phyloP scores from a whole-genome alignment of 208 protist genomes.

The Zelonia costaricensis region DNA sequence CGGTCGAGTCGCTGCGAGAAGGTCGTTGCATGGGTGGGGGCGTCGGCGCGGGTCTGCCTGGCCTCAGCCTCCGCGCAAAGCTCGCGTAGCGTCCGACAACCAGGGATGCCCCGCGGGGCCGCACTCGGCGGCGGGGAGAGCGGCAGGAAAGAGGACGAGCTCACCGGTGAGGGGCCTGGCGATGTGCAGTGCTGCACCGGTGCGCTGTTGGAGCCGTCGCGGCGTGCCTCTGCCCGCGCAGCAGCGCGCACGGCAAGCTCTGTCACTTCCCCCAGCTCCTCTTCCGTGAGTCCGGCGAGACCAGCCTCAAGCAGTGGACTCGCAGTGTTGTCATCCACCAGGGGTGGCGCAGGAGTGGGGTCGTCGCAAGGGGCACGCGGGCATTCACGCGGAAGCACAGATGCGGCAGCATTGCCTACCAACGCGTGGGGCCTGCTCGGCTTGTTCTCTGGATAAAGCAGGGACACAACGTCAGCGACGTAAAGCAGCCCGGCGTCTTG shows the following conservation, averaged over 20 bases:
- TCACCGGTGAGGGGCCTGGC: too few species aligned
- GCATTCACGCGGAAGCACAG: too few species aligned
- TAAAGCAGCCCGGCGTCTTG: slow-evolving; percentile 69
- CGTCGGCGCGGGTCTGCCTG: background rate
- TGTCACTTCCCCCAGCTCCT: slow-evolving; percentile 14
- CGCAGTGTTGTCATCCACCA: too few species aligned
- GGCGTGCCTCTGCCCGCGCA: background rate
- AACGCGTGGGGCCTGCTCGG: too few species aligned
- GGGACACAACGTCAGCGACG: slow-evolving; percentile 36
- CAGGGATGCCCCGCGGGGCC: background rate
- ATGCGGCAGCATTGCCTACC: background rate
- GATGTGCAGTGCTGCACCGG: too few species aligned
- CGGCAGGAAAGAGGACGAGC: too few species aligned
- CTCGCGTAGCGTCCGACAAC: slow-evolving; percentile 16
- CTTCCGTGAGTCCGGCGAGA: slow-evolving; percentile 14
- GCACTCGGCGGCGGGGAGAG: too few species aligned
- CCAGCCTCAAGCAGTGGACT: too few species aligned
- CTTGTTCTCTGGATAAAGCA: slow-evolving; percentile 20
- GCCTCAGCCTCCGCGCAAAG: background rate
- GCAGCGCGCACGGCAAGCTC: slow-evolving; percentile 1
- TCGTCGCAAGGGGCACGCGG: too few species aligned
- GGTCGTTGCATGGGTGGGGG: slow-evolving; percentile 50
- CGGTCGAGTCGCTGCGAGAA: slow-evolving; percentile 76
- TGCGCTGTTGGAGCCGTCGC: background rate
- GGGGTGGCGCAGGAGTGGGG: too few species aligned